A percentile compares a stretch with the other conserved stretches of the same genome.
Conservation (phyloP, 208 protist species). For the Leishmania tropica region DNA sequence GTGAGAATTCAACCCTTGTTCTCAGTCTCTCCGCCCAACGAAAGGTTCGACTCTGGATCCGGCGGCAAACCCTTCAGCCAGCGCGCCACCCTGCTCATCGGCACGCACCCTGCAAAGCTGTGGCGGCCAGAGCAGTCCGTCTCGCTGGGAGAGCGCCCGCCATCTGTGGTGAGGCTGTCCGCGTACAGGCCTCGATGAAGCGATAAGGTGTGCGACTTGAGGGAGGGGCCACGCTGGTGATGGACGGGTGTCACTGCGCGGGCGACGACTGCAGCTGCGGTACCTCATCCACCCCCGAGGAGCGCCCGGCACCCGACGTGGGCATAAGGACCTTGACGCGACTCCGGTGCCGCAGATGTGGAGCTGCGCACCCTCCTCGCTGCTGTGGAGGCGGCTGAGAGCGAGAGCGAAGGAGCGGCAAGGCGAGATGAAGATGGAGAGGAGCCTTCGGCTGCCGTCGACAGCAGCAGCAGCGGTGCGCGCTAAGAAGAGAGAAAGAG, state of each 20-base stretch:
- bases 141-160: constrained; percentile 9
- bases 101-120: constrained; percentile 40
- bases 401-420: neutral
- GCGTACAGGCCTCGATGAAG: constrained; percentile 1
- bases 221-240: constrained; percentile 31
- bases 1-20: constrained; percentile 38
- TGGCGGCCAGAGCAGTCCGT: constrained; percentile 15
- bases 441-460: neutral
- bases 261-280: neutral
- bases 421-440: neutral
- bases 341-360: neutral
- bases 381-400: neutral
- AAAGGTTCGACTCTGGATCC: constrained; percentile 20
- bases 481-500: neutral
- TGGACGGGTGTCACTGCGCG: constrained; percentile 5
- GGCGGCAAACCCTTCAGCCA: constrained; percentile 38
- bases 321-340: neutral
- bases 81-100: constrained; percentile 27
- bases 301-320: constrained; percentile 39
- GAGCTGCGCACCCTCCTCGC: neutral
- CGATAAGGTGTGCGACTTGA: constrained; percentile 19
- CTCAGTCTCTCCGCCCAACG: constrained; percentile 47
- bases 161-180: constrained; percentile 14
- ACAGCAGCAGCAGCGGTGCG: neutral
- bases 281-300: constrained; percentile 22